These are phyloP conservation scores for Mortierella sp. DNA, from an alignment of 371 early-diverging fungal species.

Conservation along the genomic window DNA sequence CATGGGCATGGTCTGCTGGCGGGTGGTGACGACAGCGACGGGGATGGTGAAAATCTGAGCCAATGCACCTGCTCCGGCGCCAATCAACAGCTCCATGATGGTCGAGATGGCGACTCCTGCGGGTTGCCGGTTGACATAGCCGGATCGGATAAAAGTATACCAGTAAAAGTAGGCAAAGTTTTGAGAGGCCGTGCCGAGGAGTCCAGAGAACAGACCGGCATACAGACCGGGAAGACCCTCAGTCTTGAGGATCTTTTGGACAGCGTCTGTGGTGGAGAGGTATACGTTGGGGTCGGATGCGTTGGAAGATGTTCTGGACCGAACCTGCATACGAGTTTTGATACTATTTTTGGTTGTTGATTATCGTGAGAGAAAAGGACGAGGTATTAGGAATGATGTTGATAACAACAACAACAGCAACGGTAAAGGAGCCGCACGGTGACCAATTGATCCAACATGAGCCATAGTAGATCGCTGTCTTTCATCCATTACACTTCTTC, in stretches of 20 bases:
- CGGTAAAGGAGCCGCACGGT: neutral
- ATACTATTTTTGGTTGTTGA: constrained; percentile 71
- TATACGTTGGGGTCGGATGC: constrained; percentile 64
- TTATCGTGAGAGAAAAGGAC: neutral
- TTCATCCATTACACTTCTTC: neutral
- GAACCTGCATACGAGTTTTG: constrained; percentile 95
- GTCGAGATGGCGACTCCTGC: constrained; percentile 70
- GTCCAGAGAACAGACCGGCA: constrained; percentile 89
- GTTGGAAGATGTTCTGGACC: constrained; percentile 66
- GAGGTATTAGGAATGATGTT: neutral
- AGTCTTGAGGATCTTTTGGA: constrained; percentile 79
- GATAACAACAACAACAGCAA: too few species aligned
- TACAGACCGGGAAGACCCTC: constrained; percentile 96
- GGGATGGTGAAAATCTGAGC: constrained; percentile 94
- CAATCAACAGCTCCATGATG: constrained; percentile 86
- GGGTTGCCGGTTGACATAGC: constrained; percentile 63
- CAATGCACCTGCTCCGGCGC: constrained; percentile 93
- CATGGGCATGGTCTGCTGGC: constrained; percentile 78
- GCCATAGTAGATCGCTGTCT: neutral
- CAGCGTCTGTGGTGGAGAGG: constrained; percentile 81
- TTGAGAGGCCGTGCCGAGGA: constrained; percentile 89
- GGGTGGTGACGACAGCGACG: constrained; percentile 88
- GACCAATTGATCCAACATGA: constrained; percentile 3
- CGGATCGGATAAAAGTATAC: constrained; percentile 83
- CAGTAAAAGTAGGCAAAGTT: constrained; percentile 97